phyloP scores from a whole-genome alignment of 179 eudicot genomes.

The Patellifolia procumbens region DNA sequence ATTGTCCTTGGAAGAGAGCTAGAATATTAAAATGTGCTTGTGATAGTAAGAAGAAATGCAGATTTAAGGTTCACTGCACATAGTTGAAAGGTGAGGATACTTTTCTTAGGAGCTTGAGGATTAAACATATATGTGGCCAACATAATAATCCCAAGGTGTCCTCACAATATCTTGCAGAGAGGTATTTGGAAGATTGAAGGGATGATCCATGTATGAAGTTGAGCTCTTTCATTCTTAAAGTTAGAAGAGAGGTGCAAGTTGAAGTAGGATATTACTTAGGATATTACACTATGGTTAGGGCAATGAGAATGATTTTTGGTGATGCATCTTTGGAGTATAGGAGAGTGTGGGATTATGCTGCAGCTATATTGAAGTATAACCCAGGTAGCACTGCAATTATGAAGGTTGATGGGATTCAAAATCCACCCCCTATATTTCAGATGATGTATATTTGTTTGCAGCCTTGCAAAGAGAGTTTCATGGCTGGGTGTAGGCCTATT shows the following conservation, averaged over 20 bases:
- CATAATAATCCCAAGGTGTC: no score
- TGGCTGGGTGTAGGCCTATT: constrained; percentile 11
- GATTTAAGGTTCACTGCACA: no score
- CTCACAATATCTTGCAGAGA: no score
- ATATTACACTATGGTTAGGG: background rate
- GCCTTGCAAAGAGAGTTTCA: constrained; percentile 11
- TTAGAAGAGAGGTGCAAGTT: background rate
- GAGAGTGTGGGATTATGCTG: constrained; percentile 8
- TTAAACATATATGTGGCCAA: background rate
- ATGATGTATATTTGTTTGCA: constrained; percentile 5
- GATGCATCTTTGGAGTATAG: background rate
- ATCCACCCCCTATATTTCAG: constrained; percentile 1
- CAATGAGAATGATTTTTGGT: background rate
- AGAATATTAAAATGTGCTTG: no score
- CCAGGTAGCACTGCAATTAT: background rate
- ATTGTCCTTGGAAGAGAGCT: no score
- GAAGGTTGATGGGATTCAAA: background rate
- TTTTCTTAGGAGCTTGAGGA: background rate
- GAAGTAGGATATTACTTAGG: background rate
- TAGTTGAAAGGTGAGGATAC: background rate
- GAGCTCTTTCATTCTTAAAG: no score
- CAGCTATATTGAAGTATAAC: background rate
- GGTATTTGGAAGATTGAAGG: no score
- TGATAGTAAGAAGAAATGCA: no score
- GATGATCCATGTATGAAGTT: no score